Evolutionary conservation across 495 filamentous ascomycete species (phyloP), one percentile per base, ranked within the genome.

Genomic region (Neohortaea acidophila): DNA sequence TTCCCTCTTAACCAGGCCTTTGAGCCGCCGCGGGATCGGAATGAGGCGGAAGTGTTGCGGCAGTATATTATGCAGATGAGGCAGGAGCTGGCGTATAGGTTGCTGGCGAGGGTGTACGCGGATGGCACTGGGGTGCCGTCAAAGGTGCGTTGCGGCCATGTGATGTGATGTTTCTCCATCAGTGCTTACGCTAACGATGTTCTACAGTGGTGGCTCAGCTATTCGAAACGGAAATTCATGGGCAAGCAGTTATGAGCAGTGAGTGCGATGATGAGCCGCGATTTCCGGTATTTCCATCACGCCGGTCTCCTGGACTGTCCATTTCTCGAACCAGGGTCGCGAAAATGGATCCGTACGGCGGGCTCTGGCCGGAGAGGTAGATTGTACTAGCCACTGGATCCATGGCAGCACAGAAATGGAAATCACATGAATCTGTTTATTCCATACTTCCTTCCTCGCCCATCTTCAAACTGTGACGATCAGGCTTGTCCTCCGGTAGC

Each of bases 171-270:
- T 44, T 36, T 8, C 4, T 11, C 15, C 22, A 22, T 14, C 24
- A 14, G 23, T 36, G 18, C 31, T 21, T 26, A 21, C 23, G 36
- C 21, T 42, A 24, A 31, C 15, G 21, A 30, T 13, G 29, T 19
- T 27, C 29, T 22, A 14, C 42, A 80, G 74, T 96, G 86, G 80
- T 97, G 89, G 89, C 65, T 97, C 48, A 94, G 87, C 66, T 97
- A 94, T 59, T 79, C 81, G 33, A 97, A 96, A 73, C 75, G 89
- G 58, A 92, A 92, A 69, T 97, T 97, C 59, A 96, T 97, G 91
- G 86, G 86, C 53, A 94, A 94, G 41, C 41, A 44, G 32, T 25
- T 49, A 31, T 49, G n/a, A n/a, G n/a, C n/a, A n/a, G n/a, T n/a
- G n/a, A n/a, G n/a, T n/a, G n/a, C n/a, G n/a, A n/a, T n/a, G n/a